Base-by-base conservation (phyloP, 1,284 basidiomycete species). In the Moniliella sp. region DNA sequence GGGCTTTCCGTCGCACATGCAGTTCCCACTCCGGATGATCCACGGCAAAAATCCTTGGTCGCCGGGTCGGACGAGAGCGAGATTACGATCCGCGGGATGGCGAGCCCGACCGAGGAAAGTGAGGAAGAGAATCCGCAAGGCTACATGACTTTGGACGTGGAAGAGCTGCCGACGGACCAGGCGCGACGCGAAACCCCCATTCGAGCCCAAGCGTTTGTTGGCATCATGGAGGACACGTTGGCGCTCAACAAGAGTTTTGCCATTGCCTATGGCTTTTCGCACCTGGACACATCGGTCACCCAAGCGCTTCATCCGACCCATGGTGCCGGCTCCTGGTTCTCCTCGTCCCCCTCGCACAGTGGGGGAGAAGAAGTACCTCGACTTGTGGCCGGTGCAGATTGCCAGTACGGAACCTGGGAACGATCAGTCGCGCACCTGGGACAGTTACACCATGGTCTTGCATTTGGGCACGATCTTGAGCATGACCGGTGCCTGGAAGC, bases 391-490 rank as follows among this genome's bases (percentile, higher is more conserved):
- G 3, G 46, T 58, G 15, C 56, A 58, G 34, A 58, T 58, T 26
- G 47, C 51, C 3, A 50, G 45, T 15, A 36, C 45, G 1, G 48
- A 50, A 9, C n/a, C n/a, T n/a, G n/a, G n/a, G n/a, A 37, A 38
- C 4, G 48, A 49, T 31, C 38, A 45, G 15, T 41, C 35, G 17
- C 51, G 48, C 13, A 48, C 49, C 11, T 58, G 56, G 56, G 56
- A 58, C 34, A 57, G 53, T 3, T 58, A 58, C 40, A 58, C 56
- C 8, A 57, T 58, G 53, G 54, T 58, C 8, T 44, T 58, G 12
- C 56, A 58, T 25, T 45, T 58, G 26, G 56, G 56, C 32, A 58
- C 56, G 4, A 58, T 58, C 18, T 41, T 58, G 12, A 55, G 49
- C 33, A 39, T 57, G 14, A 58, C 56, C 0, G 47, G 51, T 27